Evolutionary conservation across 2,329 filamentous ascomycete species (phyloP), one percentile per base, ranked within the genome.

Genomic region (Mycocentrospora acerina): DNA sequence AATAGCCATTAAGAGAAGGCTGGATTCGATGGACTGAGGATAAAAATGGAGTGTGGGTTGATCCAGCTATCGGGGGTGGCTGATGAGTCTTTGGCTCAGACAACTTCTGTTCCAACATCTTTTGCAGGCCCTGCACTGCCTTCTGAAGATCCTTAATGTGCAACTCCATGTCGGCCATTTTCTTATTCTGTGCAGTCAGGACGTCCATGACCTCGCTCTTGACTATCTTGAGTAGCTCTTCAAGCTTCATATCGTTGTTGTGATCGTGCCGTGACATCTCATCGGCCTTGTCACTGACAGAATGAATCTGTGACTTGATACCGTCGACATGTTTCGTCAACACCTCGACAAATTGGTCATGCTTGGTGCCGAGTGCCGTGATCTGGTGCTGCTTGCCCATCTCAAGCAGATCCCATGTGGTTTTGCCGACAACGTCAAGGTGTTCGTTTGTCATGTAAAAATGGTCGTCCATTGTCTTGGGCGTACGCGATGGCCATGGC

Each of bases 391-490:
- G 43, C 22, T 40, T 49, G 27, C 45, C 35, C 17, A 36, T 35
- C 11, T 48, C 44, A 3, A 64, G 38, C 24, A 46, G 35, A 31
- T 64, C 60, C 37, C 55, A 60, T 1, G 54, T 49, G 6, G 51
- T 59, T 28, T 59, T 54, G 24, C 51, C 59, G 2, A 61, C 46
- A 6, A 61, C 53, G 25, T 66, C 64, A 14, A 68, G 56, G 45
- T 68, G 65, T 32, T 61, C 55, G 32, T 67, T 64, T 7, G 55
- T 56, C 54, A 64, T 62, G 42, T 48, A 58, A 48, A 68, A 67
- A 37, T 66, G 62, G n/a, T 60, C 57, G 4, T 55, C 48, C 12
- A 55, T 48, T 7, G 33, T 40, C 32, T 44, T 54, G 14, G 45
- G 48, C 24, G 46, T 38, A 3, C 31, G 35, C 7, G 36, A 40